Percentiles rank a stretch among this genome's conserved stretches.
These are phyloP conservation scores for Aspergillus proliferans DNA, from an alignment of 2,329 filamentous ascomycete genomes.

Conservation along the genomic window DNA sequence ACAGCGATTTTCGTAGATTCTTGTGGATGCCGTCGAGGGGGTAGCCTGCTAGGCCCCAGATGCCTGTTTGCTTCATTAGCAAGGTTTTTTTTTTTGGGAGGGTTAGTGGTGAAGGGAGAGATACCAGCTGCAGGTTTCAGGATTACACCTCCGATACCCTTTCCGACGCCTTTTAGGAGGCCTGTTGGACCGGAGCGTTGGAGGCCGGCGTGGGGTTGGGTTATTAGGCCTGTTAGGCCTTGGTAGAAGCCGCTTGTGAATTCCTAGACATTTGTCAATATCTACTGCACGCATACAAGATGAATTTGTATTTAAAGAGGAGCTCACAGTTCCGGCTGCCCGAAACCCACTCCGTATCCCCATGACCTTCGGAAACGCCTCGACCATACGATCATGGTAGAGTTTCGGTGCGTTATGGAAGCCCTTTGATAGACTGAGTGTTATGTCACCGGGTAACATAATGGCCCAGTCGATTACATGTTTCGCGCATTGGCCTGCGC, in stretches of 20 bases:
- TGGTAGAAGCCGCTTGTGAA: constrained; percentile 74
- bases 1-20: constrained; percentile 22
- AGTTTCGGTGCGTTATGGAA: constrained; percentile 82
- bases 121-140: constrained; percentile 74
- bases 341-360: constrained; percentile 68
- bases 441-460: constrained; percentile 78
- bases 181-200: constrained; percentile 61
- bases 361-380: constrained; percentile 72
- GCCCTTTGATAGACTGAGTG: constrained; percentile 72
- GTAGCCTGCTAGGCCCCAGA: constrained; percentile 27
- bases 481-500: constrained; percentile 61
- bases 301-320: not conserved
- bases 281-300: not conserved
- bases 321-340: constrained; percentile 61
- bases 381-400: constrained; percentile 77
- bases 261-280: constrained; percentile 39
- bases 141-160: constrained; percentile 73
- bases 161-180: constrained; percentile 71
- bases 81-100: not conserved
- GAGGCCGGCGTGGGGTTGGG: constrained; percentile 65
- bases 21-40: constrained; percentile 26
- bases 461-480: constrained; percentile 70
- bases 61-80: constrained; percentile 8
- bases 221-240: constrained; percentile 73
- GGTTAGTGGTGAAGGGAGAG: not conserved